Evolutionary conservation across 2,329 filamentous ascomycete genomes (phyloP), one percentile per base, ranked within the genome.

Genomic region (Colletotrichum sublineola): DNA sequence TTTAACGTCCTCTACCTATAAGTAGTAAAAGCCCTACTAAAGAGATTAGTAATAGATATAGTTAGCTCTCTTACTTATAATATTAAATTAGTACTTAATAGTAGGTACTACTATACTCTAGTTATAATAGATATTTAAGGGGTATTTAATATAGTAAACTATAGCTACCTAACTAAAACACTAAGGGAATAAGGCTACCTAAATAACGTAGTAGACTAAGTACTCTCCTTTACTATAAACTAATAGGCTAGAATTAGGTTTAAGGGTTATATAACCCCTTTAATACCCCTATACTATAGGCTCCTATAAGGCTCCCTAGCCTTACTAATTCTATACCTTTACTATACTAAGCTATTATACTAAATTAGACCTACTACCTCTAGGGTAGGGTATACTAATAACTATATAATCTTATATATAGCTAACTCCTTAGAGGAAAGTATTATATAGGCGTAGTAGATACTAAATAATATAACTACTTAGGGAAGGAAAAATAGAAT

Each of bases 391-490:
- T 44, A 44, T 20, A 44, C 7, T 4, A 2, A 50, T 24, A 24
- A 50, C 46, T 50, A 50, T 24, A 24, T 12, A 12, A 50, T 50
- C 3, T 11, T 50, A n/a, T n/a, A n/a, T n/a, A n/a, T n/a, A n/a
- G n/a, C n/a, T n/a, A n/a, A n/a, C n/a, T n/a, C n/a, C n/a, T n/a
- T n/a, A n/a, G n/a, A n/a, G n/a, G n/a, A n/a, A n/a, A n/a, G n/a
- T n/a, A n/a, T 0, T 24, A 24, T 50, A 50, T 24, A 4, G 5
- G 9, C 0, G 4, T 50, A 24, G 3, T 4, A 12, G 1, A 3
- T 50, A 4, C 3, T 50, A 24, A 24, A 11, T 50, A 50, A 50
- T 5, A 50, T 24, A 24, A 50, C 5, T 50, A 50, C 46, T 50
- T 50, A n/a, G n/a, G n/a, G n/a, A n/a, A n/a, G n/a, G n/a, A n/a